phyloP scores from a whole-genome alignment of 441 rosid genomes.

The Gossypium trilobum region DNA sequence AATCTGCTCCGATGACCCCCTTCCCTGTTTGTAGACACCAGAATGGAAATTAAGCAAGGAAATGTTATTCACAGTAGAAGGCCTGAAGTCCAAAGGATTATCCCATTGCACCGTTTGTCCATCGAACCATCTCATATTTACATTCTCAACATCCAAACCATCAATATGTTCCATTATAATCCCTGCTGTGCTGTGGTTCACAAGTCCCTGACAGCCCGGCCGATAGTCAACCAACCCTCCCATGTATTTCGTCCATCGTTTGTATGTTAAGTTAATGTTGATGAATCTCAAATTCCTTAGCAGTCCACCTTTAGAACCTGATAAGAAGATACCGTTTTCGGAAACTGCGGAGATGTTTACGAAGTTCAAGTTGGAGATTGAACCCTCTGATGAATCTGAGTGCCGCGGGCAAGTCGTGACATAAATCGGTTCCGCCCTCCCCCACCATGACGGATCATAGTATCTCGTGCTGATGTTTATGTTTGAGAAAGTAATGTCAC shows the following conservation, averaged over 20 bases:
- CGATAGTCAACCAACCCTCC: slow-evolving; percentile 73
- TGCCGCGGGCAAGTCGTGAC: slow-evolving; percentile 64
- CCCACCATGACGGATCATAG: slow-evolving; percentile 88
- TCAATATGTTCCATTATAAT: slow-evolving; percentile 77
- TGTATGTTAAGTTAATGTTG: slow-evolving; percentile 49
- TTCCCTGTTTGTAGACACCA: slow-evolving; percentile 25
- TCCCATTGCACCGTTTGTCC: slow-evolving; percentile 39
- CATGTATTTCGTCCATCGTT: slow-evolving; percentile 53
- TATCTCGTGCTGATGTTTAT: slow-evolving; percentile 72
- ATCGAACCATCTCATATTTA: slow-evolving; percentile 56
- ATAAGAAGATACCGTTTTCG: slow-evolving; percentile 73
- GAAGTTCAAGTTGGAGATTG: slow-evolving; percentile 51
- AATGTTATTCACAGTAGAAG: slow-evolving; percentile 63
- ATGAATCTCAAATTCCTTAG: slow-evolving; percentile 53
- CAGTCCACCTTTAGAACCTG: slow-evolving; percentile 58
- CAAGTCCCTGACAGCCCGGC: slow-evolving; percentile 77
- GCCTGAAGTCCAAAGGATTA: slow-evolving; percentile 66
- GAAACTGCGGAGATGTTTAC: slow-evolving; percentile 56
- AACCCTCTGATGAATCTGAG: slow-evolving; percentile 38
- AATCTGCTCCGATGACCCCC: neutral
- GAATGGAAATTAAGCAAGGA: slow-evolving; percentile 58
- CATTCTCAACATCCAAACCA: slow-evolving; percentile 64
- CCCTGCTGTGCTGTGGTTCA: slow-evolving; percentile 60
- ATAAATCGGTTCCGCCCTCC: slow-evolving; percentile 84
- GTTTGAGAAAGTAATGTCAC: slow-evolving; percentile 67